Evolutionary conservation across 495 filamentous ascomycete genomes (phyloP).

Genomic region (Chaetomium fimeti): DNA sequence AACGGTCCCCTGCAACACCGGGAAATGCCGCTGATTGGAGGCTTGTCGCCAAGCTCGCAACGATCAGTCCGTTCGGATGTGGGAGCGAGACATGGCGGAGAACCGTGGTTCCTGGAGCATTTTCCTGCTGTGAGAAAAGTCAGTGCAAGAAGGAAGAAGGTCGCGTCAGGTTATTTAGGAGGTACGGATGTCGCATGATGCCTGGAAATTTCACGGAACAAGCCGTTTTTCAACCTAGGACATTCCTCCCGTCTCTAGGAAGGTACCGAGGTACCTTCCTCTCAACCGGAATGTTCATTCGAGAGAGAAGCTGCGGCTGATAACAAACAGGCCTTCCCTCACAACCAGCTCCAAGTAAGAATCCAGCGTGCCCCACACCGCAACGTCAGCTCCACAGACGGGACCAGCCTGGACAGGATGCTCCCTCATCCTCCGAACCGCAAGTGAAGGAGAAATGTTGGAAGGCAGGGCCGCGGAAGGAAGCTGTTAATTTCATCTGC

Average conservation of each 20-base stretch:
- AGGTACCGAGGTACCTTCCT: too few relatives aligned
- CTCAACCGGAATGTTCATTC: too few relatives aligned
- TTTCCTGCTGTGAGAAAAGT: background rate
- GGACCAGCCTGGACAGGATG: background rate
- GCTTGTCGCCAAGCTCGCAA: constrained; percentile 2
- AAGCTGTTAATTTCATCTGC: background rate
- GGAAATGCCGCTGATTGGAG: constrained; percentile 23
- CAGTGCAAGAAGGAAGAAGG: background rate
- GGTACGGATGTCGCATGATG: background rate
- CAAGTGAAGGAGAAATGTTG: background rate
- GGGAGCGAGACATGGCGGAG: background rate
- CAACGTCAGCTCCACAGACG: constrained; percentile 27
- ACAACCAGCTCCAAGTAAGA: too few relatives aligned
- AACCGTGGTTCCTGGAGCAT: background rate
- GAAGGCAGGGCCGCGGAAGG: background rate
- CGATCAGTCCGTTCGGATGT: background rate
- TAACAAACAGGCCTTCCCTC: too few relatives aligned
- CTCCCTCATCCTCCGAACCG: background rate
- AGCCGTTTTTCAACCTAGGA: too few relatives aligned
- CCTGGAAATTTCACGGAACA: too few relatives aligned
- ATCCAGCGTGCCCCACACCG: too few relatives aligned
- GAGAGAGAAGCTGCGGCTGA: too few relatives aligned
- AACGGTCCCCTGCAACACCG: constrained; percentile 8
- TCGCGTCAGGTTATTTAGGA: background rate
- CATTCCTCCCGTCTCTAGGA: too few relatives aligned